Evolutionary conservation across 2,329 filamentous ascomycete genomes (phyloP).

Genomic region (Lasiodiplodia citricola): DNA sequence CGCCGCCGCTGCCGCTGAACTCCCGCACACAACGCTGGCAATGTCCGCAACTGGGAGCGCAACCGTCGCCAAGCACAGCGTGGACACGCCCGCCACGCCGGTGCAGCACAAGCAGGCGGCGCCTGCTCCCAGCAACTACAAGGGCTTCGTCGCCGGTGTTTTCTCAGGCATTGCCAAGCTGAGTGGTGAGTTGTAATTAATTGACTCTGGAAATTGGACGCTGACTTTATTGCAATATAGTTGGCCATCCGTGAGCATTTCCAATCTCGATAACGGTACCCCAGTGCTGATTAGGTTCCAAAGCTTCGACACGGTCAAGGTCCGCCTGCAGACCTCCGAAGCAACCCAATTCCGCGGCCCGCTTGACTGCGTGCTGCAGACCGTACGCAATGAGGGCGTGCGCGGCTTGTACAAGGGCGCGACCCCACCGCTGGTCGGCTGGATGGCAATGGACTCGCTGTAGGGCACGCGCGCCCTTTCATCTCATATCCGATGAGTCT

Average conservation of each 20-base stretch:
- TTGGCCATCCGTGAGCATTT: slow-evolving; percentile 63
- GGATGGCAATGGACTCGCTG: slow-evolving; percentile 96
- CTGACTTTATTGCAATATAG: slow-evolving; percentile 39
- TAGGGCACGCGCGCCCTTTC: slow-evolving; percentile 37
- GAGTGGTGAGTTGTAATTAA: slow-evolving; percentile 63
- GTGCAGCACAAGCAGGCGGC: slow-evolving; percentile 34
- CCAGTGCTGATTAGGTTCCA: background rate
- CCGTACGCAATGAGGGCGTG: slow-evolving; percentile 83
- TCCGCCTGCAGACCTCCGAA: slow-evolving; percentile 87
- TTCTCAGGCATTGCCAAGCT: slow-evolving; percentile 94
- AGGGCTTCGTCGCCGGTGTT: slow-evolving; percentile 95
- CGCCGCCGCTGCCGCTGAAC: background rate
- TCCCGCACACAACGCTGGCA: slow-evolving; percentile 11
- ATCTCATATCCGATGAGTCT: slow-evolving; percentile 2
- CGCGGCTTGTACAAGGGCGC: slow-evolving; percentile 92
- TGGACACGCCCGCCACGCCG: slow-evolving; percentile 34
- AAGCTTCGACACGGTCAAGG: slow-evolving; percentile 95
- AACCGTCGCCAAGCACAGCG: slow-evolving; percentile 34
- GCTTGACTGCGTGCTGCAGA: slow-evolving; percentile 82
- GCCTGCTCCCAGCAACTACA: slow-evolving; percentile 68
- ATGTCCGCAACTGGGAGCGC: slow-evolving; percentile 45
- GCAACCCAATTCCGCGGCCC: slow-evolving; percentile 81
- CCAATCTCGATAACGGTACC: background rate
- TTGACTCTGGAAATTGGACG: background rate
- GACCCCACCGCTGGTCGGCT: slow-evolving; percentile 87